phyloP scores from a whole-genome alignment of 108 stramenopile species.

The Chaetoceros tenuissimus region DNA sequence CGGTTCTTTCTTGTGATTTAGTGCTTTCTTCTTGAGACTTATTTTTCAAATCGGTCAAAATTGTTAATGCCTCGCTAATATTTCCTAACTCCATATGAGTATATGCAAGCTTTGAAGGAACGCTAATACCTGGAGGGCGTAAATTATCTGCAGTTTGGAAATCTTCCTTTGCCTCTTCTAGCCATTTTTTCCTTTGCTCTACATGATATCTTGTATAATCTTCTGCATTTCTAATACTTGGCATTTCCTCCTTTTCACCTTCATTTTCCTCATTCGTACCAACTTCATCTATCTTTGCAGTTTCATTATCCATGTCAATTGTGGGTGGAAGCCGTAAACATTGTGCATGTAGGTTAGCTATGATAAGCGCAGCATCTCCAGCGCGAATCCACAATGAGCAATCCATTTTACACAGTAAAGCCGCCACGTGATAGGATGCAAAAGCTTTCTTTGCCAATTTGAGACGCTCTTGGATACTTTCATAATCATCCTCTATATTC shows the following conservation, averaged over 20 bases:
- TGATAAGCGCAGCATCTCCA: slow-evolving; percentile 57
- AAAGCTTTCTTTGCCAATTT: slow-evolving; percentile 72
- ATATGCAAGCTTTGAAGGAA: slow-evolving; percentile 66
- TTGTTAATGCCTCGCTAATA: slow-evolving; percentile 57
- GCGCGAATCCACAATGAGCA: slow-evolving; percentile 71
- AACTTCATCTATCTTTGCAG: background rate
- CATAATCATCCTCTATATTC: background rate
- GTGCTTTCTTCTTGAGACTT: slow-evolving; percentile 7
- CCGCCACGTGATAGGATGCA: slow-evolving; percentile 73
- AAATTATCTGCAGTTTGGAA: slow-evolving; percentile 60
- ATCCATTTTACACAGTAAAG: slow-evolving; percentile 72
- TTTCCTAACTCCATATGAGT: slow-evolving; percentile 63
- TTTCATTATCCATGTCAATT: too few relatives aligned
- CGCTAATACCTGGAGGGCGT: slow-evolving; percentile 66
- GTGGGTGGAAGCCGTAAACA: slow-evolving; percentile 4
- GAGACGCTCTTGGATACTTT: slow-evolving; percentile 24
- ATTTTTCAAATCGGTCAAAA: slow-evolving; percentile 69
- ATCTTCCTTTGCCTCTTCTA: slow-evolving; percentile 60
- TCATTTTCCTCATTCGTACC: slow-evolving; percentile 4
- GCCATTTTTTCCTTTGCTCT: slow-evolving; percentile 42
- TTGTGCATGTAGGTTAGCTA: slow-evolving; percentile 39
- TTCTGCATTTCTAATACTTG: background rate
- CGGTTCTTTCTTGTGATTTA: slow-evolving; percentile 10
- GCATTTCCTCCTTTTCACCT: slow-evolving; percentile 3
- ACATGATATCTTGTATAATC: slow-evolving; percentile 12